phyloP scores from a whole-genome alignment of 2,329 filamentous ascomycete species.

The Trichoderma afroharzianum region DNA sequence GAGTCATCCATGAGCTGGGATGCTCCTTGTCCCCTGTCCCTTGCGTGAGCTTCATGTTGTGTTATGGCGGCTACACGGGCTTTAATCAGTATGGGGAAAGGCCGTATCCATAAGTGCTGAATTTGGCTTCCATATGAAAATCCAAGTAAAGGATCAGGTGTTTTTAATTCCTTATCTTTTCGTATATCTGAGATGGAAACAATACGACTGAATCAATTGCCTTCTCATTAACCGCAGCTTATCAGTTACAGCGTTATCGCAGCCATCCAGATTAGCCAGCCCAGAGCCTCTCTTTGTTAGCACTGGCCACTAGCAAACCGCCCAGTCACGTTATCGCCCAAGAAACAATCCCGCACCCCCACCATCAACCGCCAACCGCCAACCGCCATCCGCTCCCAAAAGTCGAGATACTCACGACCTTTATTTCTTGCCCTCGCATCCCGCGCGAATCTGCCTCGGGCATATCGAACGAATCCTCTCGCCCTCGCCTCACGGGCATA shows the following conservation, averaged over 20 bases:
- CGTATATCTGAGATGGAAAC: not conserved
- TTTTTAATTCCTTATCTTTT: not conserved
- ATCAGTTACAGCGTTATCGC: not conserved
- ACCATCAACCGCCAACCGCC: conserved; percentile 12
- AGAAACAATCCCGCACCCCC: conserved; percentile 11
- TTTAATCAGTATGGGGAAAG: not conserved
- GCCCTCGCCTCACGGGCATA: not conserved
- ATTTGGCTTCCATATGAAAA: not conserved
- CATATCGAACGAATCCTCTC: not conserved
- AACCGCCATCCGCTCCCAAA: not conserved
- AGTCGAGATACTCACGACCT: not conserved
- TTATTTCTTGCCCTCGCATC: not conserved
- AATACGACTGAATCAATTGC: not conserved
- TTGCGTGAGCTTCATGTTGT: not conserved
- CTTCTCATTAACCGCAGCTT: not conserved
- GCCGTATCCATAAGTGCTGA: not conserved
- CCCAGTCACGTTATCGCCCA: conserved; percentile 17
- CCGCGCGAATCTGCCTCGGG: not conserved
- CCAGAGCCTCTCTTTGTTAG: not conserved
- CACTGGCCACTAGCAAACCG: not conserved
- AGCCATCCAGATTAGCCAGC: not conserved
- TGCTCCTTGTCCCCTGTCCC: not conserved
- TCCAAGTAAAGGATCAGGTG: not conserved
- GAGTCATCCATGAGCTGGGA: too few relatives aligned
- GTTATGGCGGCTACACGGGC: not conserved